Evolutionary conservation across 2,329 filamentous ascomycete species (phyloP).

Genomic region (Bipolaris oryzae): DNA sequence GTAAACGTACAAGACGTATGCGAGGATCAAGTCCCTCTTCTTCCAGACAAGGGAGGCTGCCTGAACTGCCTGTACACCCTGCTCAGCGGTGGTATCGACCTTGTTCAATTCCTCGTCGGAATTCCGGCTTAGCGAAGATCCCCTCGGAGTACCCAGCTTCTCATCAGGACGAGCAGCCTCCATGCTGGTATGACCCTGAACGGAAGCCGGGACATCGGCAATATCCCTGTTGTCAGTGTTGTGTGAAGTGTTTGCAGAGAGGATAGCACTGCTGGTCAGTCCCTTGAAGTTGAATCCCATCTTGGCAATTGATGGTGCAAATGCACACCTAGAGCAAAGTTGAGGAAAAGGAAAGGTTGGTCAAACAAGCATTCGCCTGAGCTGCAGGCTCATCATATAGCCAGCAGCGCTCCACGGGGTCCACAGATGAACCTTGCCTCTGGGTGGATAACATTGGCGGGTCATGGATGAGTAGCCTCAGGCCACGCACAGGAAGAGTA

Average conservation of each 20-base stretch:
- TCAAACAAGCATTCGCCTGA: conserved; percentile 30
- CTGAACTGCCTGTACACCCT: conserved; percentile 38
- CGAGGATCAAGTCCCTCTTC: conserved; percentile 33
- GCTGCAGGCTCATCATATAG: conserved; percentile 31
- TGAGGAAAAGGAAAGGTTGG: conserved; percentile 29
- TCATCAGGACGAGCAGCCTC: conserved; percentile 31
- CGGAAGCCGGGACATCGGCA: conserved; percentile 36
- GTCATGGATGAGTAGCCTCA: conserved; percentile 12
- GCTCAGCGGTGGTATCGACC: conserved; percentile 38
- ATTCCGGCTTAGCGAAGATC: conserved; percentile 13
- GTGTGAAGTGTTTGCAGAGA: conserved; percentile 24
- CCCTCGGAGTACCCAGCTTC: conserved; percentile 35
- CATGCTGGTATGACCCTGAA: conserved; percentile 38
- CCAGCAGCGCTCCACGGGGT: conserved; percentile 16
- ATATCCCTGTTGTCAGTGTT: conserved; percentile 32
- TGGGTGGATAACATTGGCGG: conserved; percentile 16
- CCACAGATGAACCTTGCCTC: conserved; percentile 17
- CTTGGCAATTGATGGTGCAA: conserved; percentile 9
- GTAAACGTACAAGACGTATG: conserved; percentile 36
- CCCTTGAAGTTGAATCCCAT: conserved; percentile 45
- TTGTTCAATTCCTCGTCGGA: conserved; percentile 42
- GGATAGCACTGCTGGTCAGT: conserved; percentile 35
- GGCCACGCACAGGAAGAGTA: conserved; percentile 20
- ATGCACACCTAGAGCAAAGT: conserved; percentile 9
- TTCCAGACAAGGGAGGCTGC: conserved; percentile 39